Conservation (phyloP, 2,329 filamentous ascomycete species). For the Paracoccidioides lutzii region DNA sequence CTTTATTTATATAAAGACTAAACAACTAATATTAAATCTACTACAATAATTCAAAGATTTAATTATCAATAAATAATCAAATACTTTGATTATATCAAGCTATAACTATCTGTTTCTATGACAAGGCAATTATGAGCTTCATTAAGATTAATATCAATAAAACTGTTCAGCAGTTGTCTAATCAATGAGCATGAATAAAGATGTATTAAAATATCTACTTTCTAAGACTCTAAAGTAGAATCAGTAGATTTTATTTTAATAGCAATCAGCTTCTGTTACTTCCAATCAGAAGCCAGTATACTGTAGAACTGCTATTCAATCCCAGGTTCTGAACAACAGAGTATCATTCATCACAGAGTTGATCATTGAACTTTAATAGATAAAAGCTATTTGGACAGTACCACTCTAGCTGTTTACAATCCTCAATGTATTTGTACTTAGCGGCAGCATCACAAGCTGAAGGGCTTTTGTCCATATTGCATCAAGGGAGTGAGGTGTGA, state of each 20-base stretch:
- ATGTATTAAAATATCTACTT: conserved; percentile 8
- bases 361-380: conserved; percentile 9
- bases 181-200: conserved; percentile 7
- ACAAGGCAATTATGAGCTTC: no score
- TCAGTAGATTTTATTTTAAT: conserved; percentile 10
- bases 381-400: conserved; percentile 9
- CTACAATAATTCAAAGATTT: no score
- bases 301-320: conserved; percentile 10
- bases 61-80: no score
- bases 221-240: conserved; percentile 6
- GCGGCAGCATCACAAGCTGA: no score
- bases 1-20: no score
- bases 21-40: no score
- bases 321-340: conserved; percentile 10
- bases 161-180: background rate
- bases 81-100: no score
- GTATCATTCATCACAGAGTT: conserved; percentile 7
- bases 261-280: conserved; percentile 8
- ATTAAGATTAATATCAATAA: no score
- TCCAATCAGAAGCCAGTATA: conserved; percentile 10
- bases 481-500: no score
- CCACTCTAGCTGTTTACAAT: conserved; percentile 7
- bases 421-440: no score
- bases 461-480: no score
- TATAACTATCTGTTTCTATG: no score